Evolutionary conservation across 2,329 filamentous ascomycete species (phyloP), one percentile per base, ranked within the genome.

Genomic region (Aotearoamyces nothofagi): DNA sequence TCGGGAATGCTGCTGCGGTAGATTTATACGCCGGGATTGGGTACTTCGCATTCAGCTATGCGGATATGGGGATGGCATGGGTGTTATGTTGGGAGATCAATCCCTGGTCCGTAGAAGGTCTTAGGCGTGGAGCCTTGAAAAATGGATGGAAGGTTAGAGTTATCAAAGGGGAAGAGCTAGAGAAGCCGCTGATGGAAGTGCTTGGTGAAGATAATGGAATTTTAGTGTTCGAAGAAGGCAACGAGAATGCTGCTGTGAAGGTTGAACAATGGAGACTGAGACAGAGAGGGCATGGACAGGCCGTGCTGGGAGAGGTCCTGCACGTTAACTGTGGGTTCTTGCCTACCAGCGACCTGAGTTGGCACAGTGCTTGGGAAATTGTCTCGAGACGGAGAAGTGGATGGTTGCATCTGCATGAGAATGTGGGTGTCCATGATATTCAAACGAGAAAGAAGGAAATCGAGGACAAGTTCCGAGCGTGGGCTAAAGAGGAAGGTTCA

Each of bases 21-120:
- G 87, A 96, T 51, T 57, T 96, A 34, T 94, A 92, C 55, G 82
- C 80, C 1, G 87, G 87, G 0, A 93, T 94, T 39, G 87, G 87
- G 4, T 94, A 94, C 54, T 94, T 96, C 53, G 70, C 78, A 3
- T 92, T 94, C 46, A 79, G 72, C 17, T 94, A 93, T 53, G 66
- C 75, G 5, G 63, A 59, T 34, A 66, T 77, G 11, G 83, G 82
- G 0, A 57, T 86, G 43, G 57, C 43, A 6, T 57, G 66, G 27
- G 77, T 94, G 1, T 58, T 90, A 23, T 81, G 83, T 41, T 96
- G 82, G 79, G 87, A 96, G 53, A 58, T 94, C 25, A 94, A 93
- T 49, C 76, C 78, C 0, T 80, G 86, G 76, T 84, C 76, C 39
- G 67, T 92, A 17, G 83, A 94, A 56, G 84, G 80, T 0, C 52